Conservation (phyloP, 1,139 yeast species). For the Yamadazyma sp. region DNA sequence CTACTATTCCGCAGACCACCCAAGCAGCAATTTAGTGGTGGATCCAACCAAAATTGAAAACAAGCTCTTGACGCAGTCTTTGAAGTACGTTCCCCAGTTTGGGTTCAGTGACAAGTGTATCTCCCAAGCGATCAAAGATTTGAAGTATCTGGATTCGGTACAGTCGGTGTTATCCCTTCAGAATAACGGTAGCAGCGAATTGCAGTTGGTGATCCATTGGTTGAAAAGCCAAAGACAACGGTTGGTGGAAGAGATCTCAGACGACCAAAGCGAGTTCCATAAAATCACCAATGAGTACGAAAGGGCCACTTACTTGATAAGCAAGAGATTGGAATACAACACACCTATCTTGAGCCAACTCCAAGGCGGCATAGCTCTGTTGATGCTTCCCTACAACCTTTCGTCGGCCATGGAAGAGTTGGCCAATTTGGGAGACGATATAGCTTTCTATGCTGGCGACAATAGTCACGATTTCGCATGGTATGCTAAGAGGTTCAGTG, state of each 20-base stretch:
- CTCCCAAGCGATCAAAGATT: conserved; percentile 57
- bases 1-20: conserved; percentile 41
- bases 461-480: conserved; percentile 83
- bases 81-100: conserved; percentile 58
- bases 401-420: conserved; percentile 60
- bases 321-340: conserved; percentile 64
- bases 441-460: conserved; percentile 80
- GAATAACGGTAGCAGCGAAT: conserved; percentile 36
- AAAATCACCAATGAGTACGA: conserved; percentile 52
- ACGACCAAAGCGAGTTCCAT: conserved; percentile 25
- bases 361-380: conserved; percentile 51
- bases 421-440: conserved; percentile 71
- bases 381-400: conserved; percentile 56
- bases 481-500: conserved; percentile 81
- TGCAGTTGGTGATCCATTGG: conserved; percentile 50
- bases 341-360: conserved; percentile 48
- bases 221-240: conserved; percentile 36
- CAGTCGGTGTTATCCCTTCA: conserved; percentile 50
- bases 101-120: conserved; percentile 73
- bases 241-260: conserved; percentile 30
- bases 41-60: conserved; percentile 32
- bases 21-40: conserved; percentile 32
- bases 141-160: conserved; percentile 68
- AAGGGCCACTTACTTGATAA: conserved; percentile 53
- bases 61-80: conserved; percentile 33